phyloP scores from a whole-genome alignment of 768 basidiomycete species.

The Termitomyces sp. region DNA sequence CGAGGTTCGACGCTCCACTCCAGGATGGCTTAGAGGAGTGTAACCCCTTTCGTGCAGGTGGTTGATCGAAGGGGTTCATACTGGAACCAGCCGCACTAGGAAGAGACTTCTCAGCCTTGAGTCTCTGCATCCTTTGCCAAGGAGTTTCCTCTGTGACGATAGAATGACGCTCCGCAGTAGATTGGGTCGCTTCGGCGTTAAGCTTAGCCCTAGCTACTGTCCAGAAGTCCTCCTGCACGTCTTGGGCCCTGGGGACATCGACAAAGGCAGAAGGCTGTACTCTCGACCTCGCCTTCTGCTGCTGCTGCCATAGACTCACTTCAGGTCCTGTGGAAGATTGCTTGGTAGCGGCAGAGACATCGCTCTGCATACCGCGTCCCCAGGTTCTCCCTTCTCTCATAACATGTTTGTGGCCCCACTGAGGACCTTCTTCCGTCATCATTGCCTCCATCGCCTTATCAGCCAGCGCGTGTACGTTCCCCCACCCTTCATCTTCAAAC shows the following conservation, averaged over 20 bases:
- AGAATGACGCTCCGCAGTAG: neutral
- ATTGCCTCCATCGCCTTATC: constrained; percentile 1
- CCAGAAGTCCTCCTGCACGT: constrained; percentile 2
- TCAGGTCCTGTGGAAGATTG: neutral
- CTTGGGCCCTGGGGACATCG: neutral
- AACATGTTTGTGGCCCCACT: constrained; percentile 1
- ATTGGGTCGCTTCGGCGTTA: neutral
- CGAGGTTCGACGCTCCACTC: constrained; percentile 1
- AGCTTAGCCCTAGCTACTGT: neutral
- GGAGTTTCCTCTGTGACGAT: constrained; percentile 10
- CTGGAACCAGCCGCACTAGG: neutral
- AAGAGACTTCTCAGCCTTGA: constrained; percentile 1
- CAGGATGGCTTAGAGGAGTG: constrained; percentile 7
- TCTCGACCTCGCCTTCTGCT: neutral
- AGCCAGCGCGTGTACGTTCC: neutral
- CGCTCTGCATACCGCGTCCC: neutral
- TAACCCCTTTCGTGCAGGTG: neutral
- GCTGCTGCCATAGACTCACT: neutral
- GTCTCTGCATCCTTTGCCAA: constrained; percentile 12
- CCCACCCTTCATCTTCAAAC: constrained; percentile 2
- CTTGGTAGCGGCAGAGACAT: neutral
- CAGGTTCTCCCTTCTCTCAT: neutral
- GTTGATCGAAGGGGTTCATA: constrained; percentile 5
- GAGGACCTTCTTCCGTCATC: neutral
- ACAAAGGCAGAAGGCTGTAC: neutral